Evolutionary conservation across 2,329 filamentous ascomycete genomes (phyloP), one percentile per base, ranked within the genome.

Genomic region (Didymella lethalis): DNA sequence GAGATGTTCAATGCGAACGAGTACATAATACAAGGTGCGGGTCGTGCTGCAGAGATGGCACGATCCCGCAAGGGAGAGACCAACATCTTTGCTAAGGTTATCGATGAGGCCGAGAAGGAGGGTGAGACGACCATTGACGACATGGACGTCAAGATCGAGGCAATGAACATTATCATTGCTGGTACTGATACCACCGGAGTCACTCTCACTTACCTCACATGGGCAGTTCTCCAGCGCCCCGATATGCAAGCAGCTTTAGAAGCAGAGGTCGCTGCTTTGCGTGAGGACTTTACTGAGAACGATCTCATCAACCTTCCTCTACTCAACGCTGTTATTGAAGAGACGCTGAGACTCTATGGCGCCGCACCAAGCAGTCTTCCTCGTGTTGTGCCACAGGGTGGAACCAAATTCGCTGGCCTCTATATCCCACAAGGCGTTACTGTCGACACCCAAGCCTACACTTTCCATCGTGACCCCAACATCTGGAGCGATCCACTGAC

Each of bases 381-480:
- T 3, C 69, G 78, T n/a, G 70, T 75, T 0, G 72, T 75, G 0
- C 78, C 78, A 3, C 48, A 64, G n/a, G 74, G 73, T 12, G 78
- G 78, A 1, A 68, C 65, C 0, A 69, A 65, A 2, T 65, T 80
- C 7, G 68, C 65, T 3, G 74, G 75, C 5, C 65, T 76, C 45
- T 75, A 71, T 48, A 68, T 80, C 11, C 77, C 78, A 1, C 64
- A 68, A 7, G 78, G 77, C 0, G 74, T 72, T 0, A 78, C 74
- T 0, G 77, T 80, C 11, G 67, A 69, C 29, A 79, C 77, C 2
- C 75, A 79, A 60, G 77, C 77, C 0, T 80, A 75, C 48, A 77
- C 72, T 7, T 65, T 79, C 48, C 78, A 80, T 53, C 71, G 78
- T 29, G 73, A 79, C 44, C 64, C 70, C 3, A 50, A 60, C 6